Evolutionary conservation across 2,329 filamentous ascomycete genomes (phyloP).

Genomic region (Claviceps africana): DNA sequence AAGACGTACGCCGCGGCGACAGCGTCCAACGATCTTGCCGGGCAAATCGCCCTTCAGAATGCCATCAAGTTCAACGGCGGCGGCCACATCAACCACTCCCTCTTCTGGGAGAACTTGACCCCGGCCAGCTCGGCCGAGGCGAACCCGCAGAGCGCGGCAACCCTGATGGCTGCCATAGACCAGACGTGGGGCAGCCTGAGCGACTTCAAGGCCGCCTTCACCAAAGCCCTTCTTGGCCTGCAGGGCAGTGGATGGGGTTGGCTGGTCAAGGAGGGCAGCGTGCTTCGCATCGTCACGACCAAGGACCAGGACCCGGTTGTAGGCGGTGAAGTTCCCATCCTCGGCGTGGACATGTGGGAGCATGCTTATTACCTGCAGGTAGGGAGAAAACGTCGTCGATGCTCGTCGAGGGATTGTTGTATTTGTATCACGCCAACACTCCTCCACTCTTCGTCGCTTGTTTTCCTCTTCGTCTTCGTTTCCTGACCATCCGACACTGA

Average conservation of each 20-base stretch:
- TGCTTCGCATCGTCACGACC: slow-evolving; percentile 61
- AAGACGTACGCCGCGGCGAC: slow-evolving; percentile 44
- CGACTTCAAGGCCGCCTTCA: slow-evolving; percentile 52
- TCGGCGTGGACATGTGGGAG: slow-evolving; percentile 86
- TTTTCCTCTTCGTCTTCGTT: background rate
- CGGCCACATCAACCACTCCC: slow-evolving; percentile 82
- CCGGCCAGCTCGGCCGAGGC: slow-evolving; percentile 46
- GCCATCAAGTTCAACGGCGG: slow-evolving; percentile 80
- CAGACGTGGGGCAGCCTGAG: slow-evolving; percentile 55
- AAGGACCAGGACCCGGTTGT: slow-evolving; percentile 74
- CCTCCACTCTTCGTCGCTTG: background rate
- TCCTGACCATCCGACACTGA: background rate
- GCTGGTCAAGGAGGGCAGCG: slow-evolving; percentile 53
- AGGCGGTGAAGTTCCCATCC: slow-evolving; percentile 48
- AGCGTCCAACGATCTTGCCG: slow-evolving; percentile 41
- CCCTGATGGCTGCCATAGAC: slow-evolving; percentile 46
- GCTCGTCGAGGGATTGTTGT: background rate
- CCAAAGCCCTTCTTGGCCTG: slow-evolving; percentile 50
- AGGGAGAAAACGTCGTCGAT: slow-evolving; percentile 6
- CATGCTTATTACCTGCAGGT: slow-evolving; percentile 82
- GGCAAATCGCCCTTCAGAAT: slow-evolving; percentile 52
- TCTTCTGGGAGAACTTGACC: slow-evolving; percentile 79
- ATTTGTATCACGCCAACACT: background rate
- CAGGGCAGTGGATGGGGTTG: slow-evolving; percentile 85
- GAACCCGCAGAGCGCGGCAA: slow-evolving; percentile 33